These are phyloP conservation scores for Chlamydomonas sp. DNA, from an alignment of 139 green algal species.

Conservation along the genomic window DNA sequence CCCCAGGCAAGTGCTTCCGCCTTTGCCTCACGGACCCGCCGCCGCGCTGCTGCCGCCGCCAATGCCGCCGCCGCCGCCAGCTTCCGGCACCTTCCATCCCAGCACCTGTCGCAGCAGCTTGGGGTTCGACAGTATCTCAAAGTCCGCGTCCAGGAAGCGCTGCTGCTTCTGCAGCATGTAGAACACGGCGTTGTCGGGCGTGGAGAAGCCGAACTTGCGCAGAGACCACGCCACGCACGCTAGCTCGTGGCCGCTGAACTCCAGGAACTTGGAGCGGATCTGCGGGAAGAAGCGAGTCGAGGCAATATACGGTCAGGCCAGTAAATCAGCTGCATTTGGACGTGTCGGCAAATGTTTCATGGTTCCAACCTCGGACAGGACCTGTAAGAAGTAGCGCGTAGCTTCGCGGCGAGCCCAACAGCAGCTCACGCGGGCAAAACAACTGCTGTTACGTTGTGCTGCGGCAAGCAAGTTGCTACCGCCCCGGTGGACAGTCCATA, in stretches of 20 bases:
- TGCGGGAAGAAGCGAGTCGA: conserved; percentile 2
- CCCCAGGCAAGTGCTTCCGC: too few species aligned
- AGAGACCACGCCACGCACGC: conserved; percentile 58
- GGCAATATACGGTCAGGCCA: too few species aligned
- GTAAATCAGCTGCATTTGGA: too few species aligned
- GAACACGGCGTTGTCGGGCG: conserved; percentile 52
- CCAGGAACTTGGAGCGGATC: conserved; percentile 55
- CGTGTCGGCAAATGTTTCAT: too few species aligned
- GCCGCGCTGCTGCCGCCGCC: neutral
- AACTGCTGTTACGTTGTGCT: too few species aligned
- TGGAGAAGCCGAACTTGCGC: conserved; percentile 49
- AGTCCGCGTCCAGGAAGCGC: conserved; percentile 50
- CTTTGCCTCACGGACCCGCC: too few species aligned
- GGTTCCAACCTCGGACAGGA: too few species aligned
- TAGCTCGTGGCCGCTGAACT: conserved; percentile 60
- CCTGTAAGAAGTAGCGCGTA: too few species aligned
- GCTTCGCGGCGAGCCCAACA: too few species aligned
- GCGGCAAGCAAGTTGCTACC: too few species aligned
- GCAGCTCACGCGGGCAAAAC: too few species aligned
- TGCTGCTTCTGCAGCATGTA: conserved; percentile 61
- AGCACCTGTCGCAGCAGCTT: conserved; percentile 55
- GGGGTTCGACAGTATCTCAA: conserved; percentile 54
- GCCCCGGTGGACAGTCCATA: too few species aligned
- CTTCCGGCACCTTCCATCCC: conserved; percentile 22
- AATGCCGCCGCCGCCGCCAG: neutral